Base-by-base conservation (phyloP, 78 protist genomes). In the Anaeramoeba ignava region DNA sequence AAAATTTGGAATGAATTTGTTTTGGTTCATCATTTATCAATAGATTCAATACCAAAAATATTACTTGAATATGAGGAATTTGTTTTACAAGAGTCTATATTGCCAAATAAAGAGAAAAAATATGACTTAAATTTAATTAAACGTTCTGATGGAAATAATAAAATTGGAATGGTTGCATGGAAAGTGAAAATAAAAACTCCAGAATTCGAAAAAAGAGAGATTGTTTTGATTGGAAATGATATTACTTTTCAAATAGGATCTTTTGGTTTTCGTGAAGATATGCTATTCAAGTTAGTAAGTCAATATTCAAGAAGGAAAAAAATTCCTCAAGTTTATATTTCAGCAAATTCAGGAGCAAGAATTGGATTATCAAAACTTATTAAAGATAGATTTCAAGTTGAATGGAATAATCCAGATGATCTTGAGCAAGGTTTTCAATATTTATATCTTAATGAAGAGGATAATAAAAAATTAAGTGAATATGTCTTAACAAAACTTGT, bases 291-390 rank as follows among this genome's bases (percentile, higher is more conserved):
- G 41, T 3, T 0, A 0, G 93, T 92, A 34, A 90, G 96, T 2
- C 90, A 91, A 86, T 39, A 81, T 82, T 96, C 99, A 40, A 88
- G 97, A 78, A 2, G 31, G 39, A 85, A 42, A 41, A 84, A 91
- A 3, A 36, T 95, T 0, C 99, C 99, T 8, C 91, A 95, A 78
- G 41, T 97, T 79, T 95, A 95, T 95, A 23, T 97, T 12, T 68
- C 97, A 0, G 90, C 93, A 88, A 97, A 95, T 91, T 86, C 92
- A 37, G 99, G 99, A 27, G 99, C 99, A 3, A 88, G 99, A 82
- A 96, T 97, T 83, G 98, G 98, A 37, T 86, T 97, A 38, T 96
- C 95, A 0, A 87, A 92, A 73, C 96, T 93, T 86, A 88, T 95
- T 81, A 88, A 90, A 90, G 67, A 42, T 27, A 78, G 33, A 40